A percentile compares a stretch with the other conserved stretches of the same genome.
Conservation (phyloP, 768 basidiomycete genomes). For the Russula vinacea region DNA sequence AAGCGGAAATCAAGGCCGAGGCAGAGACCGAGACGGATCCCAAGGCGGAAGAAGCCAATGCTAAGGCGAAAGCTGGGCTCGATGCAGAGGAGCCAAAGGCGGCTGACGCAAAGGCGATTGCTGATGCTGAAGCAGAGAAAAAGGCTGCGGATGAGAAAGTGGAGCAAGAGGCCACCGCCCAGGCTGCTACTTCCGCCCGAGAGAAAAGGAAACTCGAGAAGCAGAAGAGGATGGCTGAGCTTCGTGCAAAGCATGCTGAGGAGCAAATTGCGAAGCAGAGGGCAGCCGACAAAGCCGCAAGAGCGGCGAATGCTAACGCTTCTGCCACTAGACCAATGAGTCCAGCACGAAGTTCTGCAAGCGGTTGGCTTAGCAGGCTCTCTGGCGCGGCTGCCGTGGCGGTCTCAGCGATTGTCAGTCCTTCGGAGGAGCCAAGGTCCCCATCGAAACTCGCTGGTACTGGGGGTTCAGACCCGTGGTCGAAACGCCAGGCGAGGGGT, state of each 20-base stretch:
- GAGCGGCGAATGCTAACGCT: background rate
- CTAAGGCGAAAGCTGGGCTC: background rate
- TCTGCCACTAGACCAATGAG: background rate
- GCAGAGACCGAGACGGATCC: background rate
- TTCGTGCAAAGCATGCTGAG: background rate
- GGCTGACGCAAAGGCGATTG: background rate
- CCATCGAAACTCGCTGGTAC: background rate
- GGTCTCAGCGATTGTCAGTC: background rate
- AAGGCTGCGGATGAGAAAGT: background rate
- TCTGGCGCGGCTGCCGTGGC: background rate
- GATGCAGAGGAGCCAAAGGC: background rate
- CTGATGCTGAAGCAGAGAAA: background rate
- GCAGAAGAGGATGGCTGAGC: background rate
- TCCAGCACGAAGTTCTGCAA: slow-evolving; percentile 4
- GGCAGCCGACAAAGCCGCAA: slow-evolving; percentile 12
- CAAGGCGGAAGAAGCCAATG: background rate
- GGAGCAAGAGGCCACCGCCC: background rate
- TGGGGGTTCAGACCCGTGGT: background rate
- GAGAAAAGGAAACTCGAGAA: background rate
- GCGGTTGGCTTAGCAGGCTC: slow-evolving; percentile 7
- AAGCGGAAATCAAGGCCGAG: background rate
- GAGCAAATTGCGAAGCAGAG: slow-evolving; percentile 4
- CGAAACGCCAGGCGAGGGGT: background rate
- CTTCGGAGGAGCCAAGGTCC: background rate
- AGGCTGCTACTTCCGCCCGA: background rate